Conservation (phyloP, 352 stramenopile species). For the Globisporangium echinulatum region DNA sequence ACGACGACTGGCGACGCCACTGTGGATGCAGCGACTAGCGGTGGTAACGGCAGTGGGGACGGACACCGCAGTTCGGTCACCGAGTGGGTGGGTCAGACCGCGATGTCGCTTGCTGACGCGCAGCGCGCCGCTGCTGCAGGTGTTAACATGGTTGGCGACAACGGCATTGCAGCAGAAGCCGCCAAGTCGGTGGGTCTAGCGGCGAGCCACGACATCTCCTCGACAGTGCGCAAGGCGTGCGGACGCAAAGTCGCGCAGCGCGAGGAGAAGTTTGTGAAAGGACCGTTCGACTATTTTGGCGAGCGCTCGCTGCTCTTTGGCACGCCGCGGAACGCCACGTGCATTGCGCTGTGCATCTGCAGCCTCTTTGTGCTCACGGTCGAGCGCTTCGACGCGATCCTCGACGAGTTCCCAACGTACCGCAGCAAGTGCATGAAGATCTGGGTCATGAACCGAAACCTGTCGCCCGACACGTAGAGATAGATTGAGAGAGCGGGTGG, state of each 20-base stretch:
- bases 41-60: background rate
- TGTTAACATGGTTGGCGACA: background rate
- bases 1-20: background rate
- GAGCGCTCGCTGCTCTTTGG: conserved; percentile 69
- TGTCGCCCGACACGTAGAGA: conserved; percentile 1
- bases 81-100: conserved; percentile 8
- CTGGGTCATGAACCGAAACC: conserved; percentile 49
- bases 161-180: background rate
- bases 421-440: conserved; percentile 44
- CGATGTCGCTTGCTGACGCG: conserved; percentile 10
- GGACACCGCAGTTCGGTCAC: conserved; percentile 9
- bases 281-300: conserved; percentile 70
- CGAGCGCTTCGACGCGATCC: conserved; percentile 54
- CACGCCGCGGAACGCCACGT: conserved; percentile 61
- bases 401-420: conserved; percentile 62
- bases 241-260: conserved; percentile 18
- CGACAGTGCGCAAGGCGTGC: background rate
- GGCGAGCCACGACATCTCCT: background rate
- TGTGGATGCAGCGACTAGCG: background rate
- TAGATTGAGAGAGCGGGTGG: no score
- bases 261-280: conserved; percentile 67
- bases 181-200: background rate
- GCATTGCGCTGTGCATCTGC: conserved; percentile 60
- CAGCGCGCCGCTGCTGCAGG: background rate
- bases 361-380: conserved; percentile 63